phyloP scores from a whole-genome alignment of 2,329 filamentous ascomycete species.

The Metarhizium guizhouense region DNA sequence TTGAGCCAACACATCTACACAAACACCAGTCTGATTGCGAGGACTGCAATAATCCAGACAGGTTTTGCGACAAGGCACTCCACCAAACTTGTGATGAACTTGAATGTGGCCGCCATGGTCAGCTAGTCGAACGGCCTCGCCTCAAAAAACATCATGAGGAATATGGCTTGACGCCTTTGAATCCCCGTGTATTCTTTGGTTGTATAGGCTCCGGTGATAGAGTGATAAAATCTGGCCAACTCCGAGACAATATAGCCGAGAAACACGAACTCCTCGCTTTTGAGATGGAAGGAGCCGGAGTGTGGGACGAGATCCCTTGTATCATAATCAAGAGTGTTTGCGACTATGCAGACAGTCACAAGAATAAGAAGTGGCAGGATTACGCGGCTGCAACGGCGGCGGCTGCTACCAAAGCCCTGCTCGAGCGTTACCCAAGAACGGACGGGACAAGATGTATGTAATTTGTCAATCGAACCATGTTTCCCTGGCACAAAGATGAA shows the following conservation, averaged over 20 bases:
- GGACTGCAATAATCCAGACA: too few relatives aligned
- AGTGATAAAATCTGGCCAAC: neutral
- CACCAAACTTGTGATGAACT: too few relatives aligned
- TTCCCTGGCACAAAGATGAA: too few relatives aligned
- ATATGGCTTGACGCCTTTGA: neutral
- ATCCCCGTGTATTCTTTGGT: neutral
- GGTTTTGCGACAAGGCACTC: too few relatives aligned
- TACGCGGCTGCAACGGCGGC: neutral
- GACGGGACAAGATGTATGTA: too few relatives aligned
- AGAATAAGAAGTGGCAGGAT: neutral
- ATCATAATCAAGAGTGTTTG: neutral
- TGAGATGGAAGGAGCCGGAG: neutral
- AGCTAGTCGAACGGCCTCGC: too few relatives aligned
- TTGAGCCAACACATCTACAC: too few relatives aligned
- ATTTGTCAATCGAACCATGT: too few relatives aligned
- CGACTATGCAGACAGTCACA: neutral
- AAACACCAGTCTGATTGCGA: too few relatives aligned
- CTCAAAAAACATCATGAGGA: too few relatives aligned
- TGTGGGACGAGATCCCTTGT: neutral
- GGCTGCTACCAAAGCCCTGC: neutral
- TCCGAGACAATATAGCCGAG: neutral
- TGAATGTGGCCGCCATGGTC: too few relatives aligned
- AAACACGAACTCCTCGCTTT: neutral
- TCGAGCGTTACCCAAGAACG: neutral
- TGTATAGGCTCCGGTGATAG: neutral